Conservation (phyloP, 176 grass and related monocot species). For the Panicum miliaceum region DNA sequence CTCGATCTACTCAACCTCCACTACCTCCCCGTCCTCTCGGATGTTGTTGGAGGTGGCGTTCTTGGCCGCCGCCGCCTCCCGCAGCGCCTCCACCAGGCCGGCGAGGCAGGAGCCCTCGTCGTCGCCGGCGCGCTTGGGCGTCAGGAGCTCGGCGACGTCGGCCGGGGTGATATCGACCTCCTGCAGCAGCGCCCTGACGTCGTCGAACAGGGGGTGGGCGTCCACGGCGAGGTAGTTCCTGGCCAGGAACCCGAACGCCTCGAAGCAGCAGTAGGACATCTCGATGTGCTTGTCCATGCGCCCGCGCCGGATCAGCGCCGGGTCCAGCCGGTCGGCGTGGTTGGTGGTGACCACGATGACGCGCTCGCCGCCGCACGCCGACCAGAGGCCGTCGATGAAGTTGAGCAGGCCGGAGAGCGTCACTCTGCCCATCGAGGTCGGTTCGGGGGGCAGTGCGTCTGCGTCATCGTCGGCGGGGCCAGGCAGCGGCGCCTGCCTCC, state of each 20-base stretch:
- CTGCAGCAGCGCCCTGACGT: slow-evolving; percentile 2
- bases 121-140: slow-evolving; percentile 17
- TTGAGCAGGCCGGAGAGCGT: slow-evolving; percentile 41
- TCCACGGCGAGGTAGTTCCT: slow-evolving; percentile 49
- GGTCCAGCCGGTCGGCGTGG: slow-evolving; percentile 54
- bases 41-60: too few relatives aligned
- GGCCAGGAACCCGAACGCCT: slow-evolving; percentile 53
- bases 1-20: too few relatives aligned
- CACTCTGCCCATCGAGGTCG: slow-evolving; percentile 56
- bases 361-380: slow-evolving; percentile 41
- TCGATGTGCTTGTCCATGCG: slow-evolving; percentile 78
- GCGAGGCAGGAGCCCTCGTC: slow-evolving; percentile 17
- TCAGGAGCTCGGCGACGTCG: slow-evolving; percentile 43
- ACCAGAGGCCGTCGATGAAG: slow-evolving; percentile 48
- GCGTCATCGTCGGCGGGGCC: not conserved
- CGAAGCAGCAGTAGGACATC: slow-evolving; percentile 71
- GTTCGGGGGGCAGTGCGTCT: slow-evolving; percentile 42
- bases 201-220: slow-evolving; percentile 6
- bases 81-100: not conserved
- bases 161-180: slow-evolving; percentile 51
- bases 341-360: slow-evolving; percentile 64
- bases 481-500: not conserved
- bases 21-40: too few relatives aligned
- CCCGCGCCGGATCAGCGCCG: slow-evolving; percentile 54
- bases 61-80: too few relatives aligned